These are phyloP conservation scores for Beta lomatogona DNA, from an alignment of 179 eudicot species.

Conservation along the genomic window DNA sequence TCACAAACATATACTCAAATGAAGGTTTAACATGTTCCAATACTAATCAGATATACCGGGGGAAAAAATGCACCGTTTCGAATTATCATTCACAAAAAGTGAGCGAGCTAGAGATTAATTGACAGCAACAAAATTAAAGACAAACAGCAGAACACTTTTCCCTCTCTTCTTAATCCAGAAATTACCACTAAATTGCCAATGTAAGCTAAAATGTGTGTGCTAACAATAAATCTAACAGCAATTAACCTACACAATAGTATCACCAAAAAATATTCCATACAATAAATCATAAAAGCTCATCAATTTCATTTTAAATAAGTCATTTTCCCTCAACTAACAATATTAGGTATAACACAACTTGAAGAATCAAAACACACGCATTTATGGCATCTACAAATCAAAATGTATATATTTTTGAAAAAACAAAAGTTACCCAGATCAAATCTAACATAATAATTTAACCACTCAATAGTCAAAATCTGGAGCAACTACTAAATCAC, in stretches of 20 bases:
- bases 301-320: background rate
- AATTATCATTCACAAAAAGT: background rate
- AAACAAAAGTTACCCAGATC: background rate
- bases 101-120: background rate
- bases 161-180: background rate
- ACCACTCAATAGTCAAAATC: background rate
- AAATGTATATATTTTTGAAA: background rate
- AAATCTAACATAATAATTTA: background rate
- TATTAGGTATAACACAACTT: too few species aligned
- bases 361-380: background rate
- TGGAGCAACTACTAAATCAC: background rate
- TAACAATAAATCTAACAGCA: constrained; percentile 1
- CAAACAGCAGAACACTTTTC: background rate
- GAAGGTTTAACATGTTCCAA: background rate
- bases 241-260: background rate
- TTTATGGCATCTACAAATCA: background rate
- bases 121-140: background rate
- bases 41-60: background rate
- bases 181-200: background rate
- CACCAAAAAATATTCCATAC: background rate
- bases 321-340: background rate
- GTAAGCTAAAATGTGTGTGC: constrained; percentile 6
- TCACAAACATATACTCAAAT: background rate
- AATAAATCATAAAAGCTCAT: background rate
- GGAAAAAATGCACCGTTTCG: background rate